phyloP scores from a whole-genome alignment of 2,329 filamentous ascomycete species.

The Magnaporthiopsis rhizophila region DNA sequence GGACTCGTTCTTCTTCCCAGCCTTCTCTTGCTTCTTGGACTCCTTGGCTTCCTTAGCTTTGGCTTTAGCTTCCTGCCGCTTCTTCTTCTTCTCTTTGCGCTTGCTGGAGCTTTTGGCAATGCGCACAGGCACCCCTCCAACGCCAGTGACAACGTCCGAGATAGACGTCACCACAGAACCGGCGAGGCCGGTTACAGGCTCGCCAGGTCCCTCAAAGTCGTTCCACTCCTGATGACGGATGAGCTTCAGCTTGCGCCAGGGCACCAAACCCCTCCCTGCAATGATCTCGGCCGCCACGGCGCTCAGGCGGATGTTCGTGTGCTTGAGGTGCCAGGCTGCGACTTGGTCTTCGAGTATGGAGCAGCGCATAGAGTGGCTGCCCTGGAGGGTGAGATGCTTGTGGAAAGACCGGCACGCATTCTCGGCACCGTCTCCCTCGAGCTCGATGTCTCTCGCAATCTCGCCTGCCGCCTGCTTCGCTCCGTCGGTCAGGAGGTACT shows the following conservation, averaged over 20 bases:
- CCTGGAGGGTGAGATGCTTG: constrained; percentile 44
- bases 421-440: constrained; percentile 58
- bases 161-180: constrained; percentile 53
- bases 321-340: constrained; percentile 59
- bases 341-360: constrained; percentile 53
- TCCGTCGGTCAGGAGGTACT: constrained; percentile 55
- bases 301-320: constrained; percentile 51
- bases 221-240: constrained; percentile 66
- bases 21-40: not conserved
- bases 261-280: constrained; percentile 50
- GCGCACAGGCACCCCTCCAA: constrained; percentile 55
- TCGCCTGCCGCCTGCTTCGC: constrained; percentile 48
- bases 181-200: constrained; percentile 60
- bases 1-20: not conserved
- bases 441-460: constrained; percentile 53
- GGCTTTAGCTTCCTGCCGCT: constrained; percentile 13
- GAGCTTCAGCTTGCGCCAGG: constrained; percentile 56
- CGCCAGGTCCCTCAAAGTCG: constrained; percentile 67
- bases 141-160: constrained; percentile 51
- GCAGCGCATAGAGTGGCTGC: constrained; percentile 53
- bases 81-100: constrained; percentile 42
- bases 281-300: constrained; percentile 58
- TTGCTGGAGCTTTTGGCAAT: constrained; percentile 50
- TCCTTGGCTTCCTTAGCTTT: constrained; percentile 8
- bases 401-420: constrained; percentile 65